These are phyloP conservation scores for Filosporella fistucella DNA, from an alignment of 495 filamentous ascomycete species.

Conservation along the genomic window DNA sequence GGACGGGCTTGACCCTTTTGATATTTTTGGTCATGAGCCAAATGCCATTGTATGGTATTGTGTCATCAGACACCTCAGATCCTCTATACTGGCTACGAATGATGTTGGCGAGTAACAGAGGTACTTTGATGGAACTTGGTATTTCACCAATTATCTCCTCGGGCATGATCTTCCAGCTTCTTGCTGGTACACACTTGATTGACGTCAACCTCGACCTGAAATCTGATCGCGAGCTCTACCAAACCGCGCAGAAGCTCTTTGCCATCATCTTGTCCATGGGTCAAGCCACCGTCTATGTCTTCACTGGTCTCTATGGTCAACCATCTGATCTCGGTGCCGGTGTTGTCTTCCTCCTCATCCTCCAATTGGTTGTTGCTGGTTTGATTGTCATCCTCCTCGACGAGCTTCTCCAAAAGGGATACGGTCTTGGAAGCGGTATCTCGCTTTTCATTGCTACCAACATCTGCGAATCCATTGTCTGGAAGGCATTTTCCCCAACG, in stretches of 20 bases:
- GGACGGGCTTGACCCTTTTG: constrained; percentile 94
- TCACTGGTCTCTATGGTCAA: constrained; percentile 96
- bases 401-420: constrained; percentile 98
- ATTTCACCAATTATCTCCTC: constrained; percentile 99
- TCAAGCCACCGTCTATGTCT: constrained; percentile 93
- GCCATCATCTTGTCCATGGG: constrained; percentile 97
- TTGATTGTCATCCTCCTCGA: constrained; percentile 99
- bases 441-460: constrained; percentile 99
- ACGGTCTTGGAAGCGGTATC: constrained; percentile 97
- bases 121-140: constrained; percentile 98
- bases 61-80: constrained; percentile 94
- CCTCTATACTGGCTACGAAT: constrained; percentile 99
- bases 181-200: constrained; percentile 98
- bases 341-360: constrained; percentile 94
- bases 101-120: constrained; percentile 99
- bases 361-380: constrained; percentile 94
- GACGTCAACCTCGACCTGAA: constrained; percentile 99
- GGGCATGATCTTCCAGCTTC: constrained; percentile 99
- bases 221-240: constrained; percentile 98
- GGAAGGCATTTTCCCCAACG: constrained; percentile 98
- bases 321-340: constrained; percentile 94
- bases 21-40: constrained; percentile 99
- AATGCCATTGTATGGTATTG: constrained; percentile 96
- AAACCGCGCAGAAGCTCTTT: constrained; percentile 99
- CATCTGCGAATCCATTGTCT: constrained; percentile 99